Percentiles rank a stretch among this genome's conserved stretches.
phyloP scores from a whole-genome alignment of 2,329 filamentous ascomycete genomes.

The Phialemonium atrogriseum region DNA sequence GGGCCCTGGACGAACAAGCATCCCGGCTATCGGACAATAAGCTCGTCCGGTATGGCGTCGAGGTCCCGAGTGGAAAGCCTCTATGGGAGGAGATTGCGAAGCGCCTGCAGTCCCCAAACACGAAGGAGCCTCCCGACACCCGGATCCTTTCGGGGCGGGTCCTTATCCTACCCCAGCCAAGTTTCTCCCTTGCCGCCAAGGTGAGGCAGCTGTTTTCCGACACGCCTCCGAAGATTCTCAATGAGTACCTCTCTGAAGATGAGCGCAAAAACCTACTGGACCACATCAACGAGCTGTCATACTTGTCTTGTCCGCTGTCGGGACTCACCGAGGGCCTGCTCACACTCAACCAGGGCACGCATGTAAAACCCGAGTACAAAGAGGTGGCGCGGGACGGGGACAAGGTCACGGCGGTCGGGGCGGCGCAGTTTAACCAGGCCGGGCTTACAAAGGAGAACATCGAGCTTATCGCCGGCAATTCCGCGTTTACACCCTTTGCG shows the following conservation, averaged over 20 bases:
- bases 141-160: conserved; percentile 25
- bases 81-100: too few species aligned
- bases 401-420: too few species aligned
- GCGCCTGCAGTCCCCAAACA: too few species aligned
- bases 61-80: too few species aligned
- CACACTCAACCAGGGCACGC: conserved; percentile 25
- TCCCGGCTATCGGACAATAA: too few species aligned
- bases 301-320: conserved; percentile 21
- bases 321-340: conserved; percentile 23
- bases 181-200: conserved; percentile 21
- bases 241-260: too few species aligned
- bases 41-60: too few species aligned
- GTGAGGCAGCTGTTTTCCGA: conserved; percentile 23
- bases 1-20: too few species aligned
- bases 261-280: too few species aligned
- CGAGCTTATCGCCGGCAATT: conserved; percentile 12
- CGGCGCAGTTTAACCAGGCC: too few species aligned
- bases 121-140: conserved; percentile 10
- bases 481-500: conserved; percentile 29
- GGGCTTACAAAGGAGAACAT: too few species aligned
- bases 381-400: too few species aligned
- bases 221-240: conserved; percentile 8
- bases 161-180: conserved; percentile 31
- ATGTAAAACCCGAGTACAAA: conserved; percentile 35
- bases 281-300: conserved; percentile 6